Evolutionary conservation across 192 early-diverging fungal species (phyloP).

Genomic region (Entophlyctis luteolus): DNA sequence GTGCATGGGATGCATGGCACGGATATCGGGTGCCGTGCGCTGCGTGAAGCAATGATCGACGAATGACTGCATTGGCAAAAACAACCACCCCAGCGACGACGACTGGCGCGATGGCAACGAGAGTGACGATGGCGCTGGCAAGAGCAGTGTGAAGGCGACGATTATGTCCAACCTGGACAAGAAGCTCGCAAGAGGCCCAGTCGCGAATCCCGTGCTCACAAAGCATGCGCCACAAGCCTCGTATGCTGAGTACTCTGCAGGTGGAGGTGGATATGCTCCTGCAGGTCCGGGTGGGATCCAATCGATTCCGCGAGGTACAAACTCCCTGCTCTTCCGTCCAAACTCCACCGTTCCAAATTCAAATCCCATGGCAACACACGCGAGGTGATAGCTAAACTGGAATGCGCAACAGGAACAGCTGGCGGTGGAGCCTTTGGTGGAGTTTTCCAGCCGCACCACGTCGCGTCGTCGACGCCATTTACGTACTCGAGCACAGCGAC

Average conservation of each 20-base stretch:
- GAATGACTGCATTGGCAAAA: too few relatives aligned
- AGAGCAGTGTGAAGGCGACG: neutral
- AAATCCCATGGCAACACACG: neutral
- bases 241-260: neutral
- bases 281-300: too few relatives aligned
- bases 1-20: too few relatives aligned
- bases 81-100: conserved; percentile 17
- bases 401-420: too few relatives aligned
- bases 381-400: too few relatives aligned
- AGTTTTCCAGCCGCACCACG: conserved; percentile 16
- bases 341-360: neutral
- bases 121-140: neutral
- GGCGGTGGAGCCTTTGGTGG: conserved; percentile 16
- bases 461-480: neutral
- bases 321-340: neutral
- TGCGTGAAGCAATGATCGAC: conserved; percentile 7
- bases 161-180: conserved; percentile 10
- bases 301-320: neutral
- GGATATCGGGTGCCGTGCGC: conserved; percentile 36
- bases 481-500: neutral
- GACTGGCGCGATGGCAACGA: conserved; percentile 19
- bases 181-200: conserved; percentile 18
- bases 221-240: neutral
- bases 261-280: conserved; percentile 17
- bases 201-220: conserved; percentile 9